phyloP scores from a whole-genome alignment of 75 land plant genomes.

The Pinus taeda region DNA sequence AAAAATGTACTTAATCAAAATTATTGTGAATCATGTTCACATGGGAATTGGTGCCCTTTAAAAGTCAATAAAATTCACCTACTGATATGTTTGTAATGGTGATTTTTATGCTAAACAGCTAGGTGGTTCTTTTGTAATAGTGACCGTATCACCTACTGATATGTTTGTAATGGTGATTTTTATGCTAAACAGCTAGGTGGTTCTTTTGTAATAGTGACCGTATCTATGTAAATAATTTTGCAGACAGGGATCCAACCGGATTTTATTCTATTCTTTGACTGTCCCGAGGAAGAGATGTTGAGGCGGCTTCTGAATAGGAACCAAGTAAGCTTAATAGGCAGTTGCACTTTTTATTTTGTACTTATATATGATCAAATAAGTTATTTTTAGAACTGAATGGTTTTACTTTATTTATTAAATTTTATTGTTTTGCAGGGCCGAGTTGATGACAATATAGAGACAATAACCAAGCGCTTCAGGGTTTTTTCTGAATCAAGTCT shows the following conservation, averaged over 20 bases:
- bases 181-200: neutral
- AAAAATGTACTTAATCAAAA: too few relatives aligned
- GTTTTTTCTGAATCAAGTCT: too few relatives aligned
- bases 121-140: neutral
- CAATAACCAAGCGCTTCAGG: too few relatives aligned
- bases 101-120: neutral
- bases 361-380: neutral
- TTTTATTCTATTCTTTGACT: conserved; percentile 77
- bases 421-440: neutral
- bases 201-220: conserved; percentile 2
- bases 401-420: neutral
- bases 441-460: too few relatives aligned
- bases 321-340: conserved; percentile 36
- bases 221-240: conserved; percentile 8
- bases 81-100: neutral
- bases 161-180: neutral
- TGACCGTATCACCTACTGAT: neutral
- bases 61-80: neutral
- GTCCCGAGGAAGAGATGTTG: conserved; percentile 89
- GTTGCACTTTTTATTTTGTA: neutral
- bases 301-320: conserved; percentile 69
- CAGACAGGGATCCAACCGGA: conserved; percentile 81
- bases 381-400: neutral
- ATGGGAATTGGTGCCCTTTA: neutral
- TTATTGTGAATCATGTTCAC: neutral